Percentiles rank a stretch among this genome's conserved stretches.
phyloP scores from a whole-genome alignment of 805 yeast species.

The Sungouiella thailandica region DNA sequence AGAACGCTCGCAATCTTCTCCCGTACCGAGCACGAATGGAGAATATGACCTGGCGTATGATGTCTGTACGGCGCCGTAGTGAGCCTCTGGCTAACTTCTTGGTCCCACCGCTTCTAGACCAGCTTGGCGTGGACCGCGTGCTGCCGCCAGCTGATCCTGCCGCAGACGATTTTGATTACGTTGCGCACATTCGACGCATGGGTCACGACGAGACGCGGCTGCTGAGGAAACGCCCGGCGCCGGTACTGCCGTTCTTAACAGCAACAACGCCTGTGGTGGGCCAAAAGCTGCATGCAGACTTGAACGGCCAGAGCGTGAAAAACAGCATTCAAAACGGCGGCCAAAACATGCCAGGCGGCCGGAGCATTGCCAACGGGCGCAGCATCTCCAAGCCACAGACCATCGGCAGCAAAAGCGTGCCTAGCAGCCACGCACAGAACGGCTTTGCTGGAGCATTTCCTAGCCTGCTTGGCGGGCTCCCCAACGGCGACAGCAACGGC shows the following conservation, averaged over 20 bases:
- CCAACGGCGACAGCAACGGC: background rate
- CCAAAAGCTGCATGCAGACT: too few relatives aligned
- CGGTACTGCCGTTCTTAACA: conserved; percentile 14
- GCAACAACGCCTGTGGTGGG: too few relatives aligned
- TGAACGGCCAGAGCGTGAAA: too few relatives aligned
- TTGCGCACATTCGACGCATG: conserved; percentile 57
- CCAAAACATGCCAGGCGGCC: too few relatives aligned
- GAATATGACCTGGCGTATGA: conserved; percentile 83
- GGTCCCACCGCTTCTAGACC: conserved; percentile 6
- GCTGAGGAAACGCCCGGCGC: conserved; percentile 15
- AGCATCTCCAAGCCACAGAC: too few relatives aligned
- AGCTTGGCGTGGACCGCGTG: conserved; percentile 3
- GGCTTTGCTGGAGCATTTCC: too few relatives aligned
- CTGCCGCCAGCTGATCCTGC: conserved; percentile 32
- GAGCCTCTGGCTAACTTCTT: conserved; percentile 2
- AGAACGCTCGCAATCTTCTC: conserved; percentile 65
- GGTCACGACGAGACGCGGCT: conserved; percentile 32
- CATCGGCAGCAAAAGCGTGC: too few relatives aligned
- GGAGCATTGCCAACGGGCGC: too few relatives aligned
- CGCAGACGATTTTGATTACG: conserved; percentile 56
- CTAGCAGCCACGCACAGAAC: too few relatives aligned
- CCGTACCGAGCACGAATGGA: conserved; percentile 78
- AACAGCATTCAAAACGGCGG: too few relatives aligned
- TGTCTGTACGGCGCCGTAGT: conserved; percentile 43
- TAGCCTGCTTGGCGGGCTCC: too few relatives aligned